Evolutionary conservation across 306 rosid genomes (phyloP).

Genomic region (Mimosa bimucronata): DNA sequence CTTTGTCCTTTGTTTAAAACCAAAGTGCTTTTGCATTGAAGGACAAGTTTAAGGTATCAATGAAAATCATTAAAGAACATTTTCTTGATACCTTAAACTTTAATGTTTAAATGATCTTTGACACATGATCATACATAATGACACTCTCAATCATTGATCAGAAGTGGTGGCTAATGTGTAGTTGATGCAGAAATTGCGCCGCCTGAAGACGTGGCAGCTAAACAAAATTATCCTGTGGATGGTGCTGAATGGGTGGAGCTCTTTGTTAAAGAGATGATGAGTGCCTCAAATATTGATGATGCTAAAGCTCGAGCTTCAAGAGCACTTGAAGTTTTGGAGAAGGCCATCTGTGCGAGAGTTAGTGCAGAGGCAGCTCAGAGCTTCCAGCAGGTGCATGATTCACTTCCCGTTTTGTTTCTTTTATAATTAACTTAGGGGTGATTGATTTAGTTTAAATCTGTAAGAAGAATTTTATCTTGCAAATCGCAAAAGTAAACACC

Average conservation of each 20-base stretch:
- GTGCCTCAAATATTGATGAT: constrained; percentile 76
- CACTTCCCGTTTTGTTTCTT: background rate
- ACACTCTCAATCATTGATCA: constrained; percentile 4
- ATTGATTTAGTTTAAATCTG: too few species aligned
- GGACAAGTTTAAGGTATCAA: background rate
- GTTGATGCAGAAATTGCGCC: constrained; percentile 49
- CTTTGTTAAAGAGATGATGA: constrained; percentile 79
- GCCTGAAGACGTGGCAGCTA: constrained; percentile 42
- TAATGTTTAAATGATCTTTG: background rate
- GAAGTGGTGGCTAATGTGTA: constrained; percentile 17
- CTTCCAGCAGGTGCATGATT: constrained; percentile 55
- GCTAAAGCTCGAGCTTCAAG: constrained; percentile 82
- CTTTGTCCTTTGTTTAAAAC: background rate
- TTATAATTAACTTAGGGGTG: too few species aligned
- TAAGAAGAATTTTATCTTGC: too few species aligned
- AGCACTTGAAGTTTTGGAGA: constrained; percentile 77
- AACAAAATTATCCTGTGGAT: constrained; percentile 48
- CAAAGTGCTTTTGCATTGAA: background rate
- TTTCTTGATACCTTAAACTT: background rate
- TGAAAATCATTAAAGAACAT: background rate
- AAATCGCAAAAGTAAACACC: too few species aligned
- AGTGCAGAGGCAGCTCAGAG: constrained; percentile 61
- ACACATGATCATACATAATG: background rate
- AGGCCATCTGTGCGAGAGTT: constrained; percentile 63
- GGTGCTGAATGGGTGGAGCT: constrained; percentile 90